These are phyloP conservation scores for Sugiyamaella neomexicana DNA, from an alignment of 1,139 yeast species.

Conservation along the genomic window DNA sequence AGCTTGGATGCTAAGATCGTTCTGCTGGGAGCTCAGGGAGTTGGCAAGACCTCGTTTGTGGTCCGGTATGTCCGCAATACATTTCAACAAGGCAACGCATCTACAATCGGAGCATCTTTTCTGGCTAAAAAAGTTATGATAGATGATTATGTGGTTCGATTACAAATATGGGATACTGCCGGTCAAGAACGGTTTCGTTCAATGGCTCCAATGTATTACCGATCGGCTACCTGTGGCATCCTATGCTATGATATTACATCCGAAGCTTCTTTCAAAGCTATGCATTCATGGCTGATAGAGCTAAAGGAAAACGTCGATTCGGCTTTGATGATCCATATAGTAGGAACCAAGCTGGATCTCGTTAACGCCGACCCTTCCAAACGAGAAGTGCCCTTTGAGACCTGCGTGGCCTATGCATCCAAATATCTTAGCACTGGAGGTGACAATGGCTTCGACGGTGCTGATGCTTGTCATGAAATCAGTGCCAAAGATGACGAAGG, in stretches of 20 bases:
- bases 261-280: conserved; percentile 89
- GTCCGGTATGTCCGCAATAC: conserved; percentile 86
- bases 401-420: conserved; percentile 41
- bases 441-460: conserved; percentile 32
- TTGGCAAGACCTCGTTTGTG: conserved; percentile 88
- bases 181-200: conserved; percentile 93
- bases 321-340: conserved; percentile 80
- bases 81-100: conserved; percentile 87
- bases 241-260: conserved; percentile 91
- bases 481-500: conserved; percentile 43
- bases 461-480: conserved; percentile 41
- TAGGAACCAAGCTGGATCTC: conserved; percentile 84
- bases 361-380: conserved; percentile 40
- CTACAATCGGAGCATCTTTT: conserved; percentile 94
- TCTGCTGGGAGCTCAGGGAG: conserved; percentile 51
- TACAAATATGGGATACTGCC: conserved; percentile 95
- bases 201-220: conserved; percentile 91
- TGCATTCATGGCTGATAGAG: conserved; percentile 88
- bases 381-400: conserved; percentile 42
- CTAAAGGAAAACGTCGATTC: conserved; percentile 82
- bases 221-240: conserved; percentile 91
- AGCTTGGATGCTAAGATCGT: conserved; percentile 43
- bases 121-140: conserved; percentile 86
- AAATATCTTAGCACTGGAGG: conserved; percentile 34
- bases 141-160: conserved; percentile 79